Evolutionary conservation across 371 early-diverging fungal genomes (phyloP), one percentile per base, ranked within the genome.

Genomic region (Apophysomyces trapeziformis): DNA sequence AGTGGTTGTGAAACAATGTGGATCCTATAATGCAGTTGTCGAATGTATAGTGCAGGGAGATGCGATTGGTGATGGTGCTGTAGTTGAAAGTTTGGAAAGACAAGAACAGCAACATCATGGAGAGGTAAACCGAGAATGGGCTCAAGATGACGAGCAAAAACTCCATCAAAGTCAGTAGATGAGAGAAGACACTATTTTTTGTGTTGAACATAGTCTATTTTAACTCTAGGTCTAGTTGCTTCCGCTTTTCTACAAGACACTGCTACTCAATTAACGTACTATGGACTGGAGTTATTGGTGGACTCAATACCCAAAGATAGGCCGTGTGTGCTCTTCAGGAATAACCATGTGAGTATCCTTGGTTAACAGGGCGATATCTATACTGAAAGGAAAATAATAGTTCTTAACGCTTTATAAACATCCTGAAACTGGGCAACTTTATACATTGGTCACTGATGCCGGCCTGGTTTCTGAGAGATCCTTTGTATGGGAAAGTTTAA

Each of bases 391-490:
- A 11, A 2, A 59, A 54, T 5, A 46, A 35, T 50, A 90, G 89
- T 96, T 96, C 64, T 89, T 88, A 4, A 95, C 95, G 0, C 74
- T 97, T 18, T 90, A 82, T 68, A 90, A 90, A 74, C 90, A 89
- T 63, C 75, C 84, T 0, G 66, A 78, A 67, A 78, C 72, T 7
- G 83, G 77, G 0, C 85, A 76, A 26, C 79, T 97, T 16, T 95
- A 84, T 74, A 87, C 90, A 44, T 83, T 97, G 32, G 92, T 95
- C 43, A 96, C 96, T 4, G 97, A 97, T 69, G 89, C 93, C 35
- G 93, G 92, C 8, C 82, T 94, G 62, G 86, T 89, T 0, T 78
- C 80, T 37, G 89, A 92, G 58, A 59, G 69, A 1, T 76, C 85
- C 0, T 71, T 91, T 14, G 89, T 91, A 5, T 94, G 95, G 95